Evolutionary conservation across 768 basidiomycete species (phyloP).

Genomic region (Cystofilobasidium macerans): DNA sequence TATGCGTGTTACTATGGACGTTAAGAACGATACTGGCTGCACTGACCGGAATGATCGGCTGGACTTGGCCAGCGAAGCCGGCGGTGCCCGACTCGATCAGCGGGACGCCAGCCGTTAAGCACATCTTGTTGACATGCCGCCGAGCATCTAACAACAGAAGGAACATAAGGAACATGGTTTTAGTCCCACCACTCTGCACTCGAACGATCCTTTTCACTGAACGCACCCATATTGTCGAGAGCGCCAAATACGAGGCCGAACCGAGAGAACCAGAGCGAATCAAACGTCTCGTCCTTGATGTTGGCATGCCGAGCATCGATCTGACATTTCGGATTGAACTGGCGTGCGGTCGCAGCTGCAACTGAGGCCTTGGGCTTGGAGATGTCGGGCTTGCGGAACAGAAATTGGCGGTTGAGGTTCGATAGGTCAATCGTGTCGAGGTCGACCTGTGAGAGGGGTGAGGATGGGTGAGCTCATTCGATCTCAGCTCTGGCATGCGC

Average conservation of each 20-base stretch:
- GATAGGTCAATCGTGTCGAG: conserved; percentile 97
- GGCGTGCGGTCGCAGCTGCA: conserved; percentile 36
- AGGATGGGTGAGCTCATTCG: conserved; percentile 8
- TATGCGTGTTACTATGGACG: too few species aligned
- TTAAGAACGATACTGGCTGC: too few species aligned
- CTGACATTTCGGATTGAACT: conserved; percentile 75
- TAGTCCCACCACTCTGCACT: not conserved
- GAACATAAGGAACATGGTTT: not conserved
- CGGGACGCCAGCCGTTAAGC: conserved; percentile 80
- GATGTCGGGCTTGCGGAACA: conserved; percentile 93
- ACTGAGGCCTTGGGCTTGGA: conserved; percentile 93
- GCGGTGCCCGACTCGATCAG: conserved; percentile 94
- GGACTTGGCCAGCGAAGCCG: conserved; percentile 93
- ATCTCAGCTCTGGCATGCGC: not conserved
- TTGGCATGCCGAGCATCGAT: conserved; percentile 87
- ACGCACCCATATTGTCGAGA: conserved; percentile 82
- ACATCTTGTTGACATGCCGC: conserved; percentile 94
- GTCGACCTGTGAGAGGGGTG: conserved; percentile 48
- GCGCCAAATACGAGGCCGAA: conserved; percentile 94
- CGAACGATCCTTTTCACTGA: not conserved
- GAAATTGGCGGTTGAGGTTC: conserved; percentile 91
- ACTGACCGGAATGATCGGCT: conserved; percentile 72
- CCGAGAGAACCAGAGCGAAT: conserved; percentile 74
- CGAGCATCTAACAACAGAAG: conserved; percentile 71
- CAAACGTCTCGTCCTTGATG: conserved; percentile 84